Percentiles rank a stretch among this genome's conserved stretches.
Evolutionary conservation across 2,329 filamentous ascomycete species (phyloP).

Genomic region (Aspergillus quadrilineatus): DNA sequence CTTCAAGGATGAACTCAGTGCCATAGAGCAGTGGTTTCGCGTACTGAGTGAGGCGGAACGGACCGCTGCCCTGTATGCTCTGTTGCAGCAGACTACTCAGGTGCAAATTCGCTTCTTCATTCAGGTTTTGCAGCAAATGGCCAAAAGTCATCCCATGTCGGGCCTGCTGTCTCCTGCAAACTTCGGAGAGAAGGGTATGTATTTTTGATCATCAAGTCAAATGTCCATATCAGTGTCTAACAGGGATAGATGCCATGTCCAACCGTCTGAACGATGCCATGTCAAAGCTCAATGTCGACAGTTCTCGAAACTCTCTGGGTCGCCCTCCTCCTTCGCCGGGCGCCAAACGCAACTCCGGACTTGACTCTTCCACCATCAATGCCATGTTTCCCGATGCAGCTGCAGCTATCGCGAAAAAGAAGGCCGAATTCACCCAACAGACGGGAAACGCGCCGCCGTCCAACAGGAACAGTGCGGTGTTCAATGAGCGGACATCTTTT

Average conservation of each 20-base stretch:
- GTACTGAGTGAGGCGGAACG: constrained; percentile 95
- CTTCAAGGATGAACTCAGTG: constrained; percentile 98
- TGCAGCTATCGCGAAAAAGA: constrained; percentile 96
- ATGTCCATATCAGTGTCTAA: constrained; percentile 15
- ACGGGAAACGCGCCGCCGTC: constrained; percentile 86
- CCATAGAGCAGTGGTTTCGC: constrained; percentile 99
- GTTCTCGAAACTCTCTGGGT: constrained; percentile 79
- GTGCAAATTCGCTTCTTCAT: constrained; percentile 99
- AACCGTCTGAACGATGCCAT: constrained; percentile 94
- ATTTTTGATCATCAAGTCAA: background rate
- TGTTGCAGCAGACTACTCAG: constrained; percentile 97
- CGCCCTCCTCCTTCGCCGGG: constrained; percentile 75
- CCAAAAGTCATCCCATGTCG: constrained; percentile 96
- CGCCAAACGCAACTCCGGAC: constrained; percentile 88
- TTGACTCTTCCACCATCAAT: constrained; percentile 91
- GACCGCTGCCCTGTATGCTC: constrained; percentile 89
- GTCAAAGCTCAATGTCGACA: constrained; percentile 88
- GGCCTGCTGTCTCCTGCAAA: constrained; percentile 90
- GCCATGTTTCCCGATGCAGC: constrained; percentile 99
- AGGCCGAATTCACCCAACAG: constrained; percentile 94
- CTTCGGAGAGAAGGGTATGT: constrained; percentile 84
- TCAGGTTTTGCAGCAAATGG: constrained; percentile 98
- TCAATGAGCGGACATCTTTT: constrained; percentile 74
- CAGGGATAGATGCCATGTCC: constrained; percentile 80
- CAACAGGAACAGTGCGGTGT: constrained; percentile 83